Percentiles rank a stretch among this genome's conserved stretches.
phyloP scores from a whole-genome alignment of 768 basidiomycete species.

The Rhodotorula diobovata region DNA sequence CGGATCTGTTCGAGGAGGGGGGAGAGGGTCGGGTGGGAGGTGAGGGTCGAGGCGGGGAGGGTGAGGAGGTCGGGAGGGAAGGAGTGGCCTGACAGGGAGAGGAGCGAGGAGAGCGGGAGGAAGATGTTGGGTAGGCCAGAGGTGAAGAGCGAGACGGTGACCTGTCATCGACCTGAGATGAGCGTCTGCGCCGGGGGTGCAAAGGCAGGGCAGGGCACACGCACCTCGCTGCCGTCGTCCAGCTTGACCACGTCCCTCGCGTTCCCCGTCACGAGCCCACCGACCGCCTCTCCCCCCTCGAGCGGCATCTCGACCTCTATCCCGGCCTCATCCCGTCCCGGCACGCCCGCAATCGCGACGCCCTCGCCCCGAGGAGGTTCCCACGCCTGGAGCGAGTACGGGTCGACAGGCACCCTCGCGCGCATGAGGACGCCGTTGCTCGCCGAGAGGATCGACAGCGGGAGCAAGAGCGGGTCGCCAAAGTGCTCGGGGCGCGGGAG shows the following conservation, averaged over 20 bases:
- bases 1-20: slow-evolving; percentile 26
- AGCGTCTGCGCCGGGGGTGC: too few relatives aligned
- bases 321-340: slow-evolving; percentile 23
- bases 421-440: slow-evolving; percentile 33
- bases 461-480: slow-evolving; percentile 19
- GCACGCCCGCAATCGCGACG: slow-evolving; percentile 34
- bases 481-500: neutral
- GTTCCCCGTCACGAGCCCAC: slow-evolving; percentile 15
- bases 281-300: neutral
- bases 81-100: neutral
- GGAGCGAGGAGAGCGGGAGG: slow-evolving; percentile 21
- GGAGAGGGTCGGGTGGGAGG: slow-evolving; percentile 11
- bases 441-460: slow-evolving; percentile 33
- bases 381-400: slow-evolving; percentile 22
- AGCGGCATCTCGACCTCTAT: slow-evolving; percentile 38
- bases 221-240: slow-evolving; percentile 16
- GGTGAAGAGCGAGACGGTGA: slow-evolving; percentile 28
- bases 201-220: neutral
- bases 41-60: slow-evolving; percentile 3
- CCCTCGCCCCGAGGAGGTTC: slow-evolving; percentile 22
- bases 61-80: slow-evolving; percentile 11
- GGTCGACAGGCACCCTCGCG: slow-evolving; percentile 32
- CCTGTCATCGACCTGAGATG: neutral
- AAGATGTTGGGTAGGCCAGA: slow-evolving; percentile 38
- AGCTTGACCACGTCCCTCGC: slow-evolving; percentile 15